Evolutionary conservation across 2,329 filamentous ascomycete species (phyloP).

Genomic region (Epichloe glyceriae): DNA sequence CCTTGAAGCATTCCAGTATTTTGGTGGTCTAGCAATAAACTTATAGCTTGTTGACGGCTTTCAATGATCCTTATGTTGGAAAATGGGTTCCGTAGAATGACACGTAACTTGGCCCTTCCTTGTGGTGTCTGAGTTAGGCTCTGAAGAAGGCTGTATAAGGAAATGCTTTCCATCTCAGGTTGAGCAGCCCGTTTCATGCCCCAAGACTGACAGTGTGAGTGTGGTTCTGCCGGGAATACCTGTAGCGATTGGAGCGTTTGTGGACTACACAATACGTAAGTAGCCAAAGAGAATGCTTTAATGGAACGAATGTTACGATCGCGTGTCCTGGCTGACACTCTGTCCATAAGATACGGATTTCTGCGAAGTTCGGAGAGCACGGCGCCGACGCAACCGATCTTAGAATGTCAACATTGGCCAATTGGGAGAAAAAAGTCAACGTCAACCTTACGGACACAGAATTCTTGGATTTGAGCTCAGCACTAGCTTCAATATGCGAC

Average conservation of each 20-base stretch:
- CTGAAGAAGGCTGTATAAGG: slow-evolving; percentile 72
- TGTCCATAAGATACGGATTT: slow-evolving; percentile 29
- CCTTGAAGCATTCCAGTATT: slow-evolving; percentile 45
- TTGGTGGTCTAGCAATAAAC: slow-evolving; percentile 51
- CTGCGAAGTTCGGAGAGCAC: slow-evolving; percentile 68
- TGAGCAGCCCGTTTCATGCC: slow-evolving; percentile 33
- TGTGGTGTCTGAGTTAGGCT: slow-evolving; percentile 64
- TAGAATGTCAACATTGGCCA: slow-evolving; percentile 5
- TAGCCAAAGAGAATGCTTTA: slow-evolving; percentile 54
- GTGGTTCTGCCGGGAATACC: slow-evolving; percentile 68
- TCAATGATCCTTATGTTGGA: slow-evolving; percentile 54
- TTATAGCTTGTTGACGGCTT: slow-evolving; percentile 58
- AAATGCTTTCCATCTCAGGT: slow-evolving; percentile 67
- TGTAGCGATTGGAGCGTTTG: slow-evolving; percentile 76
- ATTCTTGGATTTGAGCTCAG: slow-evolving; percentile 57
- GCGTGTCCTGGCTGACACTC: neutral
- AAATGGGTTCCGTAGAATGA: slow-evolving; percentile 70
- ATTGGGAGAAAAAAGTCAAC: neutral
- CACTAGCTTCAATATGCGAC: neutral
- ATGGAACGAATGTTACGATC: neutral
- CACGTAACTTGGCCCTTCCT: slow-evolving; percentile 60
- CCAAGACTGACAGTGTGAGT: slow-evolving; percentile 69
- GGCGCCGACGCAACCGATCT: slow-evolving; percentile 77
- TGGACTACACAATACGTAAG: slow-evolving; percentile 63
- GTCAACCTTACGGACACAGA: slow-evolving; percentile 42